Evolutionary conservation across 140 eudicot genomes (phyloP).

Genomic region (Stevia rebaudiana): DNA sequence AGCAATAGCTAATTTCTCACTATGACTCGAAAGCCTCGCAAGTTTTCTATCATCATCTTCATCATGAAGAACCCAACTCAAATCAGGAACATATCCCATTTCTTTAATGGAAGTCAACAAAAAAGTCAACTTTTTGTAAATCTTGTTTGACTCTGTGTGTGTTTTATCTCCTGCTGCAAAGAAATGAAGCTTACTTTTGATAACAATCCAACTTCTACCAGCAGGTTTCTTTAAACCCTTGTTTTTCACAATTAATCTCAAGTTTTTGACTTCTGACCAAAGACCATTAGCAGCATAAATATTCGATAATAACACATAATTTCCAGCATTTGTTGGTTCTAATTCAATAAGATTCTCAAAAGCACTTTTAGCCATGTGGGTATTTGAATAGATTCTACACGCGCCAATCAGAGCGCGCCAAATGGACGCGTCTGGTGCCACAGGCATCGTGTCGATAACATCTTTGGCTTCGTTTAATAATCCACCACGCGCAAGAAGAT

Average conservation of each 20-base stretch:
- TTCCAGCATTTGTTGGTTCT: slow-evolving; percentile 54
- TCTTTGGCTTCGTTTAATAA: slow-evolving; percentile 34
- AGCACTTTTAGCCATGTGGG: slow-evolving; percentile 30
- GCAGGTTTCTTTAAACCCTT: slow-evolving; percentile 45
- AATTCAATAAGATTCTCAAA: slow-evolving; percentile 36
- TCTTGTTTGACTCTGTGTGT: slow-evolving; percentile 27
- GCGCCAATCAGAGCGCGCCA: slow-evolving; percentile 63
- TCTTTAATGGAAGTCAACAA: slow-evolving; percentile 32
- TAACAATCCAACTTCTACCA: slow-evolving; percentile 54
- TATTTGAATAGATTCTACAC: slow-evolving; percentile 39
- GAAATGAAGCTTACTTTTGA: slow-evolving; percentile 37
- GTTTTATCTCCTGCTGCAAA: slow-evolving; percentile 52
- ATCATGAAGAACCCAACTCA: slow-evolving; percentile 50
- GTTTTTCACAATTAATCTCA: slow-evolving; percentile 33
- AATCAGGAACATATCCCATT: slow-evolving; percentile 53
- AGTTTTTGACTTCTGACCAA: slow-evolving; percentile 38
- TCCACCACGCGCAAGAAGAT: slow-evolving; percentile 49
- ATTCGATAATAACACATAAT: slow-evolving; percentile 50
- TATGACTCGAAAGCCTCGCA: slow-evolving; percentile 45
- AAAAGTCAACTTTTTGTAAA: slow-evolving; percentile 36
- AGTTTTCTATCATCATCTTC: slow-evolving; percentile 45
- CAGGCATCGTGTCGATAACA: slow-evolving; percentile 43
- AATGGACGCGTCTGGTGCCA: slow-evolving; percentile 46
- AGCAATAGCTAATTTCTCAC: slow-evolving; percentile 58
- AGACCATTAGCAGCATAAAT: slow-evolving; percentile 46